phyloP scores from a whole-genome alignment of 2,329 filamentous ascomycete genomes.

The Albifimbria verrucaria region DNA sequence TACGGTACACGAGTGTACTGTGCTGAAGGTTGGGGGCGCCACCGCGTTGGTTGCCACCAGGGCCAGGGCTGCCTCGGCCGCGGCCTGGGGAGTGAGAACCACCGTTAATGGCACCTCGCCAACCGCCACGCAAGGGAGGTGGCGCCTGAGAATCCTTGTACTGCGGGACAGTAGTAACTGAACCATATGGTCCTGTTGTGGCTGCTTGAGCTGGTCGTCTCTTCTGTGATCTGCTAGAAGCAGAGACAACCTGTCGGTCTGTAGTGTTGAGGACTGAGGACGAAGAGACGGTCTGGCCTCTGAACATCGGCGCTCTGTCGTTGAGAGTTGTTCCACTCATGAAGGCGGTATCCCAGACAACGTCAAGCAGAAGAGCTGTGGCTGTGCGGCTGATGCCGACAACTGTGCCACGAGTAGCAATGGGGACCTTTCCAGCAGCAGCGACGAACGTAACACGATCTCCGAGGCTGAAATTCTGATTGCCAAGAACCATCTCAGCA shows the following conservation, averaged over 20 bases:
- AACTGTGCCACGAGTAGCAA: slow-evolving; percentile 89
- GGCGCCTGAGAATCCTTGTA: slow-evolving; percentile 55
- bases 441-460: slow-evolving; percentile 92
- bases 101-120: slow-evolving; percentile 54
- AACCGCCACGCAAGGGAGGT: slow-evolving; percentile 52
- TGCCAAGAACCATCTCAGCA: slow-evolving; percentile 86
- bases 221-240: slow-evolving; percentile 49
- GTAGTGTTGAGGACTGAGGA: slow-evolving; percentile 88
- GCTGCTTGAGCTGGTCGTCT: slow-evolving; percentile 48
- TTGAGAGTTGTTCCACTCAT: slow-evolving; percentile 95
- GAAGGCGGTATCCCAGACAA: slow-evolving; percentile 91
- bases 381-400: slow-evolving; percentile 88
- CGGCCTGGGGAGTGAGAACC: slow-evolving; percentile 34
- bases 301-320: slow-evolving; percentile 87
- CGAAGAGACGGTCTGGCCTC: slow-evolving; percentile 84
- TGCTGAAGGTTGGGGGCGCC: slow-evolving; percentile 43
- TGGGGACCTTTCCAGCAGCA: slow-evolving; percentile 90
- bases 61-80: slow-evolving; percentile 35
- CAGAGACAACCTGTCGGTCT: slow-evolving; percentile 74
- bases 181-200: slow-evolving; percentile 51
- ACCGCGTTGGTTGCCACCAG: slow-evolving; percentile 34
- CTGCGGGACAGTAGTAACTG: slow-evolving; percentile 56
- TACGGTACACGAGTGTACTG: slow-evolving; percentile 51
- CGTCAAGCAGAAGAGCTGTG: slow-evolving; percentile 77
- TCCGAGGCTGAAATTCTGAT: slow-evolving; percentile 79